Evolutionary conservation across 192 early-diverging fungal genomes (phyloP).

Genomic region (Backusella sp.): DNA sequence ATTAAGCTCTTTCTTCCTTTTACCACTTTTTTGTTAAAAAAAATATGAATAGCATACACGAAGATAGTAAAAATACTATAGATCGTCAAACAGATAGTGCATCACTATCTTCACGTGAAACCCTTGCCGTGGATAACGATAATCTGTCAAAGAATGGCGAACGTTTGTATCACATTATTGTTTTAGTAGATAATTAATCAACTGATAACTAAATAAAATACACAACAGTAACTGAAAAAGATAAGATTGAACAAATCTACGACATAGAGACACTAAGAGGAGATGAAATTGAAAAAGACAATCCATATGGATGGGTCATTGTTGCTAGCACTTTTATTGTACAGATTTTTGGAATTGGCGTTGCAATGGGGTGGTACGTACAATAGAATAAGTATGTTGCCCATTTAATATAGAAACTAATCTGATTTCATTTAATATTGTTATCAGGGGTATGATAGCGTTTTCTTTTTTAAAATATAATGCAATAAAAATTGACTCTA

Average conservation of each 20-base stretch:
- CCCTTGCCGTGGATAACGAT: background rate
- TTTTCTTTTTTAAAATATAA: background rate
- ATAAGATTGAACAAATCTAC: background rate
- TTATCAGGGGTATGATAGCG: constrained; percentile 5
- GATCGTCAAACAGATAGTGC: background rate
- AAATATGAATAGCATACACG: background rate
- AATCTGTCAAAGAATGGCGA: background rate
- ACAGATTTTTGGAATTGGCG: constrained; percentile 17
- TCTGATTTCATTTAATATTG: background rate
- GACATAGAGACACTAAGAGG: constrained; percentile 7
- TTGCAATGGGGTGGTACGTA: constrained; percentile 28
- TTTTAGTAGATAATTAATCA: background rate
- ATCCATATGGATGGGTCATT: constrained; percentile 29
- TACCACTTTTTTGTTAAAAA: background rate
- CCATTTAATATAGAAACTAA: background rate
- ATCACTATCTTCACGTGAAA: background rate
- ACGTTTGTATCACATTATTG: background rate
- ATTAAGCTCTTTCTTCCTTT: background rate
- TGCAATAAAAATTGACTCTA: background rate
- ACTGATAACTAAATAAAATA: background rate
- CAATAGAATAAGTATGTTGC: background rate
- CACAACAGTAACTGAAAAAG: background rate
- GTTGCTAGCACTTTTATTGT: constrained; percentile 17
- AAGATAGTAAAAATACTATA: background rate
- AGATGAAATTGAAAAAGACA: background rate